Evolutionary conservation across 2,329 filamentous ascomycete genomes (phyloP).

Genomic region (Aspergillus puulaauensis): DNA sequence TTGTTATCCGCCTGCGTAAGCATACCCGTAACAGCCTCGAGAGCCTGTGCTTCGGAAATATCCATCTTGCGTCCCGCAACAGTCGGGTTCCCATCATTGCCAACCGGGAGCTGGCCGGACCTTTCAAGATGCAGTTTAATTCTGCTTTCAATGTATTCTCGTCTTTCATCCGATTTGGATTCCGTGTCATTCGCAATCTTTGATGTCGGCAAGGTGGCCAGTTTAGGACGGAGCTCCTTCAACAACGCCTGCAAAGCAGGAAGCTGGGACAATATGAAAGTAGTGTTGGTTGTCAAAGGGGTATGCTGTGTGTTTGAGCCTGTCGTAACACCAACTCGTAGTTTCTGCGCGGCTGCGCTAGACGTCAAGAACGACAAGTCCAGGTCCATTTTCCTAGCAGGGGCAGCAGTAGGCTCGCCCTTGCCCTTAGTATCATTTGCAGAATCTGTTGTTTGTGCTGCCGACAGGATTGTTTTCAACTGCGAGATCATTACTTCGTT

Average conservation of each 20-base stretch:
- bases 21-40: slow-evolving; percentile 41
- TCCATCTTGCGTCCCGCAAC: slow-evolving; percentile 41
- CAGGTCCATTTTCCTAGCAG: slow-evolving; percentile 24
- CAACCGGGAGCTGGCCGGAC: slow-evolving; percentile 38
- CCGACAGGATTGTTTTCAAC: slow-evolving; percentile 59
- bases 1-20: slow-evolving; percentile 29
- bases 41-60: slow-evolving; percentile 39
- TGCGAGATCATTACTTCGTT: slow-evolving; percentile 71
- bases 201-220: slow-evolving; percentile 47
- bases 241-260: slow-evolving; percentile 74
- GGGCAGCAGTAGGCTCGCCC: slow-evolving; percentile 13
- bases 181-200: slow-evolving; percentile 40
- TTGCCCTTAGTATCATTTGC: slow-evolving; percentile 17
- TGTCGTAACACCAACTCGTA: slow-evolving; percentile 45
- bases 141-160: slow-evolving; percentile 80
- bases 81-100: slow-evolving; percentile 32
- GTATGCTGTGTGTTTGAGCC: slow-evolving; percentile 36
- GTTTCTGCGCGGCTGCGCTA: slow-evolving; percentile 45
- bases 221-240: slow-evolving; percentile 64
- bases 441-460: slow-evolving; percentile 17
- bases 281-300: slow-evolving; percentile 49
- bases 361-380: slow-evolving; percentile 59
- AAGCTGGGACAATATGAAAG: slow-evolving; percentile 79
- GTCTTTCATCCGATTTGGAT: slow-evolving; percentile 67
- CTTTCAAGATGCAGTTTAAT: slow-evolving; percentile 73